phyloP scores from a whole-genome alignment of 305 asterid genomes.

The Fraxinus velutina region DNA sequence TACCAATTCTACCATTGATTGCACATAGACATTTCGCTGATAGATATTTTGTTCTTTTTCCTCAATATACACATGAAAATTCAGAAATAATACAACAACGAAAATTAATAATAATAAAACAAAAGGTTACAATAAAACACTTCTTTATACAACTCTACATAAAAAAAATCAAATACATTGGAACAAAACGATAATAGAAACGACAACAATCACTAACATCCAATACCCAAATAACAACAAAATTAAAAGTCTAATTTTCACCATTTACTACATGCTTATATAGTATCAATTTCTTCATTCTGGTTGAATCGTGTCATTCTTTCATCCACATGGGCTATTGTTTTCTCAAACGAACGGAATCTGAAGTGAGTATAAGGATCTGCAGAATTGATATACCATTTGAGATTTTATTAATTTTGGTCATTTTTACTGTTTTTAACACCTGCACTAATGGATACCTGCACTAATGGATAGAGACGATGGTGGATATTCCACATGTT shows the following conservation, averaged over 20 bases:
- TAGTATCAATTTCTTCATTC: neutral
- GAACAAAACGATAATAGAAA: neutral
- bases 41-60: neutral
- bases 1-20: neutral
- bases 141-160: neutral
- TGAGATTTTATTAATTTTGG: too few relatives aligned
- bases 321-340: neutral
- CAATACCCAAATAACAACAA: neutral
- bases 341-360: neutral
- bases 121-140: neutral
- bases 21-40: neutral
- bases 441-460: neutral
- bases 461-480: too few relatives aligned
- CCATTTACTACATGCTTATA: neutral
- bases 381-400: neutral
- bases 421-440: neutral
- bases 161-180: neutral
- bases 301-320: neutral
- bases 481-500: too few relatives aligned
- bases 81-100: neutral
- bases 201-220: neutral
- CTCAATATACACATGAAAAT: neutral
- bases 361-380: neutral
- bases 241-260: neutral
- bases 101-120: too few relatives aligned